Percentiles rank a stretch among this genome's conserved stretches.
phyloP scores from a whole-genome alignment of 1,284 basidiomycete species.

The Cutaneotrichosporon cavernicola region DNA sequence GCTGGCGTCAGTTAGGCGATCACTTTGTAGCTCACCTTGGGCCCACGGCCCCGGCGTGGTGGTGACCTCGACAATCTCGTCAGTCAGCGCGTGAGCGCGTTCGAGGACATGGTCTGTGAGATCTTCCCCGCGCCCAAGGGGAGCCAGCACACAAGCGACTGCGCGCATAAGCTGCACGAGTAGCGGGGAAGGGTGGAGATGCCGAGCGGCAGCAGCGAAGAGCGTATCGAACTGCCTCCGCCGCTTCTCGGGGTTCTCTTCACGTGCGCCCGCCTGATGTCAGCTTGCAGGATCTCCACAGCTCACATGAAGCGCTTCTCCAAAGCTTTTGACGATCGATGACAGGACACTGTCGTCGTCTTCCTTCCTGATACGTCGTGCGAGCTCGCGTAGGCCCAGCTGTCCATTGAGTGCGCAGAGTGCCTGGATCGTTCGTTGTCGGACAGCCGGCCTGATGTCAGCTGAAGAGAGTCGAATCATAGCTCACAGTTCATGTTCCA shows the following conservation, averaged over 20 bases:
- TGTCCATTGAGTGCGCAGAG: conserved; percentile 28
- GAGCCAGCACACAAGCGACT: conserved; percentile 10
- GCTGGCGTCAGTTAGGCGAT: conserved; percentile 14
- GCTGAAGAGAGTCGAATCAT: too few relatives aligned
- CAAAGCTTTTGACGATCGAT: conserved; percentile 26
- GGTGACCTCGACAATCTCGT: conserved; percentile 13
- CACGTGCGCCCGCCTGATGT: conserved; percentile 18
- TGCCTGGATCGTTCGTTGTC: conserved; percentile 37
- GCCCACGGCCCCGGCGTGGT: conserved; percentile 7
- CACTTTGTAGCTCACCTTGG: conserved; percentile 2
- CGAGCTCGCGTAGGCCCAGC: conserved; percentile 13
- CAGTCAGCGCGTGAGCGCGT: conserved; percentile 4
- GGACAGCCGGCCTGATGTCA: conserved; percentile 31
- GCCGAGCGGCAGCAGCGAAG: conserved; percentile 14
- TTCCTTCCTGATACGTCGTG: conserved; percentile 25
- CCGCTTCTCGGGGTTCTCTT: conserved; percentile 11
- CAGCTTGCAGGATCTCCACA: not conserved
- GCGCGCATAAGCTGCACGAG: conserved; percentile 9
- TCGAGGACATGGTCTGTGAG: not conserved
- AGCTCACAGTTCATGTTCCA: conserved; percentile 38
- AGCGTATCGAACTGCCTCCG: conserved; percentile 21
- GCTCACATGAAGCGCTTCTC: conserved; percentile 27
- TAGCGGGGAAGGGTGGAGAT: conserved; percentile 15
- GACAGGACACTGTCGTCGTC: conserved; percentile 25
- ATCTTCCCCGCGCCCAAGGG: not conserved